phyloP scores from a whole-genome alignment of 225 moss, liverwort and hornwort species.

The Marchantia paleacea region DNA sequence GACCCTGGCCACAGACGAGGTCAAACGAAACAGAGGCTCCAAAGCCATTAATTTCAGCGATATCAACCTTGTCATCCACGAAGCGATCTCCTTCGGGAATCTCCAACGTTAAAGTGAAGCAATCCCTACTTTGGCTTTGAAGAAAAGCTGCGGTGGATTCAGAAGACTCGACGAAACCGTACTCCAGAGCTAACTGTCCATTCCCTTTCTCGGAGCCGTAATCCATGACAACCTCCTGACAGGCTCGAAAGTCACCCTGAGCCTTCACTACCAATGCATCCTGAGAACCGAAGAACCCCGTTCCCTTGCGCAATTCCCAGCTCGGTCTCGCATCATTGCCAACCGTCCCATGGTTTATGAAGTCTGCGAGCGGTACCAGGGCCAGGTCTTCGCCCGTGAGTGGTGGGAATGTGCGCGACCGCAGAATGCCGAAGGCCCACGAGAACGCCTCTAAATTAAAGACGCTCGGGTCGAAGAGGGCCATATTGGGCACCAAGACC shows the following conservation, averaged over 20 bases:
- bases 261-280: constrained; percentile 57
- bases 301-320: constrained; percentile 54
- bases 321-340: constrained; percentile 34
- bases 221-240: constrained; percentile 79
- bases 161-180: constrained; percentile 71
- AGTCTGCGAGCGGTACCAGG: constrained; percentile 85
- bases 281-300: constrained; percentile 47
- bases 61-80: constrained; percentile 81
- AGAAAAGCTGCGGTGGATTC: constrained; percentile 39
- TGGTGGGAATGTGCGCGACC: constrained; percentile 83
- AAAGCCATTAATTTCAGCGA: constrained; percentile 67
- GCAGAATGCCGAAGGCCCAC: constrained; percentile 86
- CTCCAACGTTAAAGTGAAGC: constrained; percentile 70
- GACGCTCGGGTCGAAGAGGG: constrained; percentile 48
- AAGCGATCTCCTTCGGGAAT: constrained; percentile 78
- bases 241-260: constrained; percentile 40
- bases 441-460: constrained; percentile 69
- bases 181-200: constrained; percentile 82
- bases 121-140: constrained; percentile 52
- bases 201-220: constrained; percentile 81
- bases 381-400: constrained; percentile 80
- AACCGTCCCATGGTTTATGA: constrained; percentile 64
- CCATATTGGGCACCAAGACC: constrained; percentile 41
- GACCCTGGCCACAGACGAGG: constrained; percentile 63
- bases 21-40: constrained; percentile 70